Percentiles rank a stretch among this genome's conserved stretches.
phyloP scores from a whole-genome alignment of 139 green algal species.

The Closterium sp. region DNA sequence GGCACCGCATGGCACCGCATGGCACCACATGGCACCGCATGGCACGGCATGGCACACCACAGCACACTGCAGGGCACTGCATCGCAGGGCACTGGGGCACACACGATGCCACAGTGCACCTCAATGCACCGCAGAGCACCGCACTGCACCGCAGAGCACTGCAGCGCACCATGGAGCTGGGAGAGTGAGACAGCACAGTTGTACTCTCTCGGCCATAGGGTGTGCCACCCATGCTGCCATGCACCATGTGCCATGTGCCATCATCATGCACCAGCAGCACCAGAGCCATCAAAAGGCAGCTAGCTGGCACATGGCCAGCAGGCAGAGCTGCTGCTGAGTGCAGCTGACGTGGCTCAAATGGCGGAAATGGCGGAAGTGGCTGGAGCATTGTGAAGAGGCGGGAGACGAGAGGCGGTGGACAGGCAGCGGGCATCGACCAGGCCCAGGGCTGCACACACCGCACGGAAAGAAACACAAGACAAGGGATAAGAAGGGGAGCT shows the following conservation, averaged over 20 bases:
- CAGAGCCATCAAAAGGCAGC: neutral
- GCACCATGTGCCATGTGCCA: neutral
- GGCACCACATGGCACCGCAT: conserved; percentile 4
- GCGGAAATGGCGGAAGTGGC: too few species aligned
- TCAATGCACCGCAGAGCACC: too few species aligned
- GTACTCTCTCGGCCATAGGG: too few species aligned
- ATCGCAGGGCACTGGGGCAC: too few species aligned
- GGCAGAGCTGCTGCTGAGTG: neutral
- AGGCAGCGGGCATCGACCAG: neutral
- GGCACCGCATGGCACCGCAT: conserved; percentile 1
- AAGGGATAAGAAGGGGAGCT: neutral
- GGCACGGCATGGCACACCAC: conserved; percentile 10
- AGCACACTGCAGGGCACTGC: too few species aligned
- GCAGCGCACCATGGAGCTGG: too few species aligned
- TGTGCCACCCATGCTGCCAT: too few species aligned
- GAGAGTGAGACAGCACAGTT: too few species aligned
- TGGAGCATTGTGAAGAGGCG: neutral
- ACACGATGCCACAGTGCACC: too few species aligned
- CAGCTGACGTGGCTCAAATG: too few species aligned
- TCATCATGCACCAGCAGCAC: neutral
- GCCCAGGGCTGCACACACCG: neutral
- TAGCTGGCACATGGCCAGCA: neutral
- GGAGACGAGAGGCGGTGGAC: neutral
- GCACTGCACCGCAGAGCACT: too few species aligned
- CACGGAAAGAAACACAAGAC: neutral